Evolutionary conservation across 2,329 filamentous ascomycete species (phyloP).

Genomic region (Cladorrhinum sp.): DNA sequence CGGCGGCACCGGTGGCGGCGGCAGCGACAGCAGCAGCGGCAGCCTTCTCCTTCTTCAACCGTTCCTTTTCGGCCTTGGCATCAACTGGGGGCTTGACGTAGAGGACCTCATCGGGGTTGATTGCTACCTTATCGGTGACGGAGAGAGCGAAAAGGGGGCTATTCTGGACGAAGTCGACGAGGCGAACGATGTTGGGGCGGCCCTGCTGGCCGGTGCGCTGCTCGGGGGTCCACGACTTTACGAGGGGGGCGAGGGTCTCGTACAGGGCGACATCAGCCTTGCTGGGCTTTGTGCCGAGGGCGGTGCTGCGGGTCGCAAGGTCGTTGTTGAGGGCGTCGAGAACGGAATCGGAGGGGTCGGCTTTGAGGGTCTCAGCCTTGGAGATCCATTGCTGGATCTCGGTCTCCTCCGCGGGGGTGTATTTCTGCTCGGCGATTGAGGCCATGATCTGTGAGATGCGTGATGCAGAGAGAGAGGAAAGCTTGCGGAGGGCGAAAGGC

Average conservation of each 20-base stretch:
- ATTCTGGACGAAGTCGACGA: slow-evolving; percentile 94
- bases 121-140: slow-evolving; percentile 71
- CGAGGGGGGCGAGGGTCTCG: slow-evolving; percentile 70
- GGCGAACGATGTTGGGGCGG: slow-evolving; percentile 85
- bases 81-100: slow-evolving; percentile 88
- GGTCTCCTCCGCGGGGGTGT: slow-evolving; percentile 74
- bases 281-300: slow-evolving; percentile 86
- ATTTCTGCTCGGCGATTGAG: slow-evolving; percentile 64
- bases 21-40: slow-evolving; percentile 58
- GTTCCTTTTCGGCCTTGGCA: slow-evolving; percentile 93
- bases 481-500: slow-evolving; percentile 33
- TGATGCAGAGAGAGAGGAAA: slow-evolving; percentile 21
- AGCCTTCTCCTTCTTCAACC: slow-evolving; percentile 93
- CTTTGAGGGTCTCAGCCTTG: slow-evolving; percentile 68
- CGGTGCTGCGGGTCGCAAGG: slow-evolving; percentile 81
- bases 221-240: slow-evolving; percentile 77
- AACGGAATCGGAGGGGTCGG: slow-evolving; percentile 62
- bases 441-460: slow-evolving; percentile 54
- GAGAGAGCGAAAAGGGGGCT: slow-evolving; percentile 69
- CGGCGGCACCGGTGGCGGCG: no score
- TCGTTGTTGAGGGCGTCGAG: slow-evolving; percentile 81
- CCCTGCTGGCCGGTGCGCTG: slow-evolving; percentile 87
- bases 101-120: slow-evolving; percentile 76
- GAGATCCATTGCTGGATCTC: slow-evolving; percentile 89
- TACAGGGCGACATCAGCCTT: slow-evolving; percentile 84